Percentiles rank a stretch among this genome's conserved stretches.
Conservation (phyloP, 2,329 filamentous ascomycete genomes). For the Chlorencoelia australis region DNA sequence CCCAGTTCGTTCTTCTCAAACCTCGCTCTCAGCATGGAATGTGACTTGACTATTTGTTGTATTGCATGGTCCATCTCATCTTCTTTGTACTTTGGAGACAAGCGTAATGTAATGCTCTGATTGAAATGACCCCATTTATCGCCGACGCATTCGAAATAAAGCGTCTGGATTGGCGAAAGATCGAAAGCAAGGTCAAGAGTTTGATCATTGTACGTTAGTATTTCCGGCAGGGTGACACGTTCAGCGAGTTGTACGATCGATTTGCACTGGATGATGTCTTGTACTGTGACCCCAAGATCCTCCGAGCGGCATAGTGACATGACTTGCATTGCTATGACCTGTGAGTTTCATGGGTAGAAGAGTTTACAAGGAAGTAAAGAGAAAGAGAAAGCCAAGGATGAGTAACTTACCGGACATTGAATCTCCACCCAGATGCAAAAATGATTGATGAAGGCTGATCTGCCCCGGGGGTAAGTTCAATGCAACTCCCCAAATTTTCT, state of each 20-base stretch:
- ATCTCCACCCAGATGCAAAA: slow-evolving; percentile 30
- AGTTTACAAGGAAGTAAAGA: too few relatives aligned
- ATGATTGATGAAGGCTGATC: slow-evolving; percentile 25
- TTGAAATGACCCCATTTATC: slow-evolving; percentile 7
- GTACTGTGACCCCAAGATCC: slow-evolving; percentile 29
- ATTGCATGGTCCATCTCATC: slow-evolving; percentile 17
- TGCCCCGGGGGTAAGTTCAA: slow-evolving; percentile 29
- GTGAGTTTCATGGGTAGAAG: too few relatives aligned
- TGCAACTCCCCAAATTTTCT: slow-evolving; percentile 32
- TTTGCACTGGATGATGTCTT: slow-evolving; percentile 10
- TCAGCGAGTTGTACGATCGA: slow-evolving; percentile 8
- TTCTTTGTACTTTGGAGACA: not conserved
- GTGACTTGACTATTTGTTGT: slow-evolving; percentile 25
- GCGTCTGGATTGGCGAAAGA: slow-evolving; percentile 18
- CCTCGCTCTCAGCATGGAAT: slow-evolving; percentile 32
- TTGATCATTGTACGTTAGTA: not conserved
- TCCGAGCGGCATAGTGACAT: slow-evolving; percentile 28
- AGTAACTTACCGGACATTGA: too few relatives aligned
- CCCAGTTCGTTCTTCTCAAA: slow-evolving; percentile 15
- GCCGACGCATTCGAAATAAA: slow-evolving; percentile 14
- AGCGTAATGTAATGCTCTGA: slow-evolving; percentile 5
- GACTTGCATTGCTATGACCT: slow-evolving; percentile 36
- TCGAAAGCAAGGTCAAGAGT: slow-evolving; percentile 6
- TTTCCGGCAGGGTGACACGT: slow-evolving; percentile 1
- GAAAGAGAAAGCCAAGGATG: too few relatives aligned